Base-by-base conservation (phyloP, 1,139 yeast species). In the Debaryomyces fabryi region DNA sequence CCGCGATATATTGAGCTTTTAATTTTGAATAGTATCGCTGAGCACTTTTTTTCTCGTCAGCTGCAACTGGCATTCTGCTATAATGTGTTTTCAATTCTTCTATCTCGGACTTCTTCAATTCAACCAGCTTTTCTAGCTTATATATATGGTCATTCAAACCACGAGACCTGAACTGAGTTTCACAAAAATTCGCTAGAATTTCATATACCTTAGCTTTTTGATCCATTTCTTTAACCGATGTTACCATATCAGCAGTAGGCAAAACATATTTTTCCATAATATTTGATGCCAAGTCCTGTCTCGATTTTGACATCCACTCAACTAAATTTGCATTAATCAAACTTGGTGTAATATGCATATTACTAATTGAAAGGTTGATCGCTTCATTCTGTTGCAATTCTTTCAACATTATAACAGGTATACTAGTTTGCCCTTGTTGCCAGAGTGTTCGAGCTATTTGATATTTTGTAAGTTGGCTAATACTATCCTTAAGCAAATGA, bases 131-230 rank as follows among this genome's bases (percentile, higher is more conserved):
- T 16, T 69, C 68, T 8, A 76, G 63, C 39, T 72, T 78, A 3
- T 59, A 61, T 8, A 86, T 69, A 24, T 80, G 80, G 10, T 75
- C 79, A 34, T 65, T 69, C 13, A 78, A 60, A 1, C 68, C 66
- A 3, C 73, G 62, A 2, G 81, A 76, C 52, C 78, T 76, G 40
- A 80, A 70, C 57, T 88, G 95, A 6, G 70, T 68, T 56, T 88
- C 89, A 61, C 97, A 89, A 60, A 92, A 92, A 30, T 76, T 72
- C 0, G 92, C 98, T 57, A 88, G 78, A 3, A 76, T 71, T 52
- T 80, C 85, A 58, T 67, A 86, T 1, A 84, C 76, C 32, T 69
- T 65, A 0, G 86, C 79, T 46, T 60, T 46, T 52, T 61, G 58
- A 35, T 56, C 18, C 40, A 56, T 58, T 37, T 59, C 55, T 23